Conservation (phyloP, 768 basidiomycete genomes). For the Phylloporus rhodoxanthus region DNA sequence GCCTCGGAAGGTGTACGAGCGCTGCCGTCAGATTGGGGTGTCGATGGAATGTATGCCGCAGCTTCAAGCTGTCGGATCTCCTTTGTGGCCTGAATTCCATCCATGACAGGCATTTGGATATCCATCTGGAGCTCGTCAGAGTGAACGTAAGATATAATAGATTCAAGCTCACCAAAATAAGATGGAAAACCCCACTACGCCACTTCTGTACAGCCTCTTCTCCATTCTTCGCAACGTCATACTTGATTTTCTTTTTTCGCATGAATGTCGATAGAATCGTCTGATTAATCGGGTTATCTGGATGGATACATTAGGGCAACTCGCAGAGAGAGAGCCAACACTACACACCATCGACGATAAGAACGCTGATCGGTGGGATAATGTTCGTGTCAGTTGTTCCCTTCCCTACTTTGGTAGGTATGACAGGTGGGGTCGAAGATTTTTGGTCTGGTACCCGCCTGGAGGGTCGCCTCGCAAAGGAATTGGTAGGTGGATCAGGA, state of each 20-base stretch:
- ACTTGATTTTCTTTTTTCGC: constrained; percentile 93
- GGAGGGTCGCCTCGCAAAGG: constrained; percentile 26
- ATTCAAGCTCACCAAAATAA: constrained; percentile 72
- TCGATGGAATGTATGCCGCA: constrained; percentile 60
- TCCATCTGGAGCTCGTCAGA: constrained; percentile 74
- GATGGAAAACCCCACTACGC: constrained; percentile 87
- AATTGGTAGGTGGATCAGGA: constrained; percentile 20
- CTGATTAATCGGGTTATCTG: constrained; percentile 98
- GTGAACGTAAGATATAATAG: not conserved
- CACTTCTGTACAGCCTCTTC: constrained; percentile 95
- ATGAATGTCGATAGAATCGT: constrained; percentile 96
- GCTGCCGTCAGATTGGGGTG: constrained; percentile 52
- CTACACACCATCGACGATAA: constrained; percentile 90
- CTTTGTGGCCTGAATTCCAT: constrained; percentile 95
- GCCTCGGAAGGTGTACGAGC: constrained; percentile 49
- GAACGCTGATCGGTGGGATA: constrained; percentile 93
- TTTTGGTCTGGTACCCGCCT: constrained; percentile 30
- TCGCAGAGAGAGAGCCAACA: not conserved
- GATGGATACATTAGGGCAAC: constrained; percentile 9
- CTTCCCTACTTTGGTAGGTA: constrained; percentile 45
- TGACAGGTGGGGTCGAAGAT: constrained; percentile 22
- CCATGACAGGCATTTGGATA: constrained; percentile 99
- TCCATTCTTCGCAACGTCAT: constrained; percentile 90
- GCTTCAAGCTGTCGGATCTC: constrained; percentile 88
- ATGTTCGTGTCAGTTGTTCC: constrained; percentile 58